These are phyloP conservation scores for Colletotrichum spinosum DNA, from an alignment of 2,329 filamentous ascomycete genomes.

Conservation along the genomic window DNA sequence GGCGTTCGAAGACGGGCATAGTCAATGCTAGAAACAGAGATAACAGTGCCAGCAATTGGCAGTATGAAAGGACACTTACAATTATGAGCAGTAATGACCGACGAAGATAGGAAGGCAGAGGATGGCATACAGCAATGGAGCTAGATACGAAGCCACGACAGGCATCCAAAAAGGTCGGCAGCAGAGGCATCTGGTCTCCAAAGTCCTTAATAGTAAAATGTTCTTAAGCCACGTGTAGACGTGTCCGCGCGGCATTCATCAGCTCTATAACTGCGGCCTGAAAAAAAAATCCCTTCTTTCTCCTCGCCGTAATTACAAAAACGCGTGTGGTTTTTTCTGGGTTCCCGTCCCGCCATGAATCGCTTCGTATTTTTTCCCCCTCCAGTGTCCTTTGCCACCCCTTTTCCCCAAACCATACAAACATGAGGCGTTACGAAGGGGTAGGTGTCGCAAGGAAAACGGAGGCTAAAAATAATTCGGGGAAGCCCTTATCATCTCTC, in stretches of 20 bases:
- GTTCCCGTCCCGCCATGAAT: not conserved
- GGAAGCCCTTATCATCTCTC: not conserved
- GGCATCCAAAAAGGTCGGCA: too few species aligned
- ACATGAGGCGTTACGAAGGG: too few species aligned
- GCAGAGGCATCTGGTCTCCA: too few species aligned
- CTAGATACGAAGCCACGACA: too few species aligned
- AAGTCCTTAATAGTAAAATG: too few species aligned
- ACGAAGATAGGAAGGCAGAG: too few species aligned
- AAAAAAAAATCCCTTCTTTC: not conserved
- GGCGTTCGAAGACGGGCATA: too few species aligned
- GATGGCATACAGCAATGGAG: too few species aligned
- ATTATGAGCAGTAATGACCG: too few species aligned
- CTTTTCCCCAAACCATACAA: not conserved
- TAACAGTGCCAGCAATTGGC: too few species aligned
- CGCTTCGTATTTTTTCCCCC: constrained; percentile 1
- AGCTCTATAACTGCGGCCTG: constrained; percentile 10
- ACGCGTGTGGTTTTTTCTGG: constrained; percentile 16
- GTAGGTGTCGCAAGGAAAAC: not conserved
- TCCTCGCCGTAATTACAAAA: constrained; percentile 33
- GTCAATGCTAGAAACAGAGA: too few species aligned
- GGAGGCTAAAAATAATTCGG: not conserved
- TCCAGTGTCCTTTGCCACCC: not conserved
- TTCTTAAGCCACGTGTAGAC: not conserved
- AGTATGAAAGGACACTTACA: too few species aligned
- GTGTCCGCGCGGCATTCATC: not conserved